phyloP scores from a whole-genome alignment of 257 asterid species.

The Solanum ahanhuiri region DNA sequence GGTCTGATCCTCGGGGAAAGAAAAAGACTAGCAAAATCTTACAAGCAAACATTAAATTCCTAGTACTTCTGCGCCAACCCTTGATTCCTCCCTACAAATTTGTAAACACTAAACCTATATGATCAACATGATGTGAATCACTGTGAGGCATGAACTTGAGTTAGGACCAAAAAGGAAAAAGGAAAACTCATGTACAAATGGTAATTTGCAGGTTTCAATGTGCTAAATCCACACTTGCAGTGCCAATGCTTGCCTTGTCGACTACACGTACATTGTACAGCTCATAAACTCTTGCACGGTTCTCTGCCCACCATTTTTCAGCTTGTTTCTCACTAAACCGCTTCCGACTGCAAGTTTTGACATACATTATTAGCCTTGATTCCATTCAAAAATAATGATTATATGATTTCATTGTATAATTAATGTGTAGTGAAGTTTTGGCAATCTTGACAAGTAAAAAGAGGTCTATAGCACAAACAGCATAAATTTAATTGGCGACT shows the following conservation, averaged over 20 bases:
- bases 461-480: neutral
- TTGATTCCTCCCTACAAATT: constrained; percentile 7
- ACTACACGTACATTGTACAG: constrained; percentile 54
- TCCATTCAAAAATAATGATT: neutral
- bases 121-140: constrained; percentile 6
- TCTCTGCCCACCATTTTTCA: constrained; percentile 81
- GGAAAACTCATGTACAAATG: constrained; percentile 12
- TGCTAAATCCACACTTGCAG: constrained; percentile 53
- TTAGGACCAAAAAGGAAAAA: constrained; percentile 1
- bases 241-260: constrained; percentile 51
- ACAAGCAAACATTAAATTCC: constrained; percentile 20
- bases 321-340: constrained; percentile 81
- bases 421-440: neutral
- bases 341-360: constrained; percentile 23
- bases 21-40: constrained; percentile 8
- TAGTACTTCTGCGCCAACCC: constrained; percentile 10
- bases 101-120: constrained; percentile 15
- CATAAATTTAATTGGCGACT: neutral
- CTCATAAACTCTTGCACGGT: constrained; percentile 55
- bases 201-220: constrained; percentile 15
- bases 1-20: neutral
- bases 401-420: neutral
- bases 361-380: neutral
- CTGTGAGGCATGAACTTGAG: constrained; percentile 8
- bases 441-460: neutral